Evolutionary conservation across 495 filamentous ascomycete genomes (phyloP), one percentile per base, ranked within the genome.

Genomic region (Penicillium bialowiezense): DNA sequence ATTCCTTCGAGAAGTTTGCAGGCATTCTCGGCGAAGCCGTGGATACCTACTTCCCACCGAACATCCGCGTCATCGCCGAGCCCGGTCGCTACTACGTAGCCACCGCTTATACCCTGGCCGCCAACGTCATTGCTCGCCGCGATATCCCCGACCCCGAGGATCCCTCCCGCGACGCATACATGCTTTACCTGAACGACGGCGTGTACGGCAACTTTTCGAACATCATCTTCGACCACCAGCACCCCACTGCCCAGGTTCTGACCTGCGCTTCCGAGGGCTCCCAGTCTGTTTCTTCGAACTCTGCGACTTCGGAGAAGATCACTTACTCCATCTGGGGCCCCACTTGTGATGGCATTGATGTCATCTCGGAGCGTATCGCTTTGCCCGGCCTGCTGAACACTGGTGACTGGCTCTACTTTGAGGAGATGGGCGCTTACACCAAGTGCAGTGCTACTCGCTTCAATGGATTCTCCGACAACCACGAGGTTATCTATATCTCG

Each of bases 221-320:
- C 80, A 96, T 97, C 76, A 95, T 99, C 71, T 99, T 96, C 68
- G 95, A 97, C 60, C 95, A 97, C 67, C 95, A 99, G 74, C 78
- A 95, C 59, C 92, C 91, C 0, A 70, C 86, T 35, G 89, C 92
- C 41, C 89, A 85, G 67, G 77, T 97, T 42, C 71, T 99, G 21
- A 83, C 84, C 55, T 77, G 74, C 40, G 78, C 74, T 13, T 51
- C 55, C 19, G 70, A 78, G 20, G 71, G 66, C 19, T 76, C 76
- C 55, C 52, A 65, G 37, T 55, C 74, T 32, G 60, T 60, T 26
- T 74, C 74, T 44, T 72, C 79, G 54, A 79, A 83, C 56, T 62
- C 67, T 62, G 63, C 70, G 59, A 65, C 67, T 54, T 62, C 61
- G 45, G 65, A 68, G 28, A 62, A 50, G 44, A 77, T 73, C 42